Evolutionary conservation across 768 basidiomycete species (phyloP), one percentile per base, ranked within the genome.

Genomic region (Galerina marginata): DNA sequence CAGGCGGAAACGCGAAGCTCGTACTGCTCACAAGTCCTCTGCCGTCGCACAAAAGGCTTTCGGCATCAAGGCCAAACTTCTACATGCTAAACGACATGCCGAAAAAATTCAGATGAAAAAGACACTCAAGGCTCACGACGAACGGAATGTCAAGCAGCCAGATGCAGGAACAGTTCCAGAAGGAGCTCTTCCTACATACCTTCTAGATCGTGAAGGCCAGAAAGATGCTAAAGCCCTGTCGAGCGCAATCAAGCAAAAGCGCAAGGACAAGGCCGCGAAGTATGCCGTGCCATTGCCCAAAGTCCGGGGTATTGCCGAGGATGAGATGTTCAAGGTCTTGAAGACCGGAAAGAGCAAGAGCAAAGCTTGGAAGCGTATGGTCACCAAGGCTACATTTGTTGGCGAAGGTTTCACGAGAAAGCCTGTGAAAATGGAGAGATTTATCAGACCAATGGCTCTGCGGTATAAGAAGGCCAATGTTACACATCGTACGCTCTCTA

Each of bases 251-350:
- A 99, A 99, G 79, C 95, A 99, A 77, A 94, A 95, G 73, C 88
- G 97, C 70, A 99, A 99, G 75, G 97, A 99, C 81, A 96, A 96
- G 80, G 97, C 96, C 2, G 96, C 96, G 15, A 98, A 97, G 76
- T 99, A 93, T 77, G 88, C 95, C 15, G 97, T 99, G 2, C 97
- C 97, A 4, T 73, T 99, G 62, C 97, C 97, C 50, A 96, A 95
- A 78, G 97, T 99, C 54, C 81, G 96, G 60, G 97, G 97, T 16
- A 98, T 99, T 67, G 96, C 96, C 14, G 97, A 99, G 75, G 97
- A 99, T 69, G 97, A 99, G 82, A 97, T 95, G 92, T 99, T 99
- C 84, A 98, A 96, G 82, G 97, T 99, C 33, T 81, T 99, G 83
- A 93, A 95, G 82, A 95, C 96, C 1, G 97, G 97, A 56, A 98